A percentile compares a stretch with the other conserved stretches of the same genome.
Conservation (phyloP, 2,329 filamentous ascomycete species). For the Thermoascus crustaceus region DNA sequence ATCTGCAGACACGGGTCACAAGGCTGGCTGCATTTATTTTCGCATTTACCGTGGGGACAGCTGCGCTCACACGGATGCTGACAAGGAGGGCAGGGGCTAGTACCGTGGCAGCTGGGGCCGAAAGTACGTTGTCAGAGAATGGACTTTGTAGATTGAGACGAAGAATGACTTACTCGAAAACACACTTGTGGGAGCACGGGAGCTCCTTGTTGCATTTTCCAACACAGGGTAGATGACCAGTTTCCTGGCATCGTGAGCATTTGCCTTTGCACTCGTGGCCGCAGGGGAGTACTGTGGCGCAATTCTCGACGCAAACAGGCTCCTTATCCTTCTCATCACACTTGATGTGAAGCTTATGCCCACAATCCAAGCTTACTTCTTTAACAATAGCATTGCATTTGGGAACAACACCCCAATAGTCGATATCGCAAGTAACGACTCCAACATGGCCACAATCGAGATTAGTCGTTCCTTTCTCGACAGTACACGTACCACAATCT, state of each 20-base stretch:
- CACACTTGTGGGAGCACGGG: constrained; percentile 13
- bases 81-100: constrained; percentile 13
- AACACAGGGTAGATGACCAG: constrained; percentile 6
- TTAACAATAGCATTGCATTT: constrained; percentile 9
- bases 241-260: constrained; percentile 6
- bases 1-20: constrained; percentile 14
- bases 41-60: constrained; percentile 14
- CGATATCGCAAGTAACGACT: constrained; percentile 10
- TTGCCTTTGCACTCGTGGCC: constrained; percentile 9
- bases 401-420: constrained; percentile 4
- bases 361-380: constrained; percentile 9
- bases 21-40: constrained; percentile 10
- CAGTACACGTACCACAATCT: constrained; percentile 11
- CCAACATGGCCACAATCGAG: constrained; percentile 15
- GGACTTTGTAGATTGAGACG: not conserved
- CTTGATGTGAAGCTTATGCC: constrained; percentile 10
- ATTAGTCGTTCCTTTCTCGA: constrained; percentile 3
- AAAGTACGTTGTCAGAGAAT: not conserved
- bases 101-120: constrained; percentile 9
- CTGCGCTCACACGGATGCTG: constrained; percentile 10
- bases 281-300: constrained; percentile 7
- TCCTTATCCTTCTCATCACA: constrained; percentile 10
- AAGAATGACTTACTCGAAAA: constrained; percentile 6
- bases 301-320: constrained; percentile 5
- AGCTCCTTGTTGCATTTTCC: constrained; percentile 10